Evolutionary conservation across 371 early-diverging fungal genomes (phyloP).

Genomic region (Mucor mucedo): DNA sequence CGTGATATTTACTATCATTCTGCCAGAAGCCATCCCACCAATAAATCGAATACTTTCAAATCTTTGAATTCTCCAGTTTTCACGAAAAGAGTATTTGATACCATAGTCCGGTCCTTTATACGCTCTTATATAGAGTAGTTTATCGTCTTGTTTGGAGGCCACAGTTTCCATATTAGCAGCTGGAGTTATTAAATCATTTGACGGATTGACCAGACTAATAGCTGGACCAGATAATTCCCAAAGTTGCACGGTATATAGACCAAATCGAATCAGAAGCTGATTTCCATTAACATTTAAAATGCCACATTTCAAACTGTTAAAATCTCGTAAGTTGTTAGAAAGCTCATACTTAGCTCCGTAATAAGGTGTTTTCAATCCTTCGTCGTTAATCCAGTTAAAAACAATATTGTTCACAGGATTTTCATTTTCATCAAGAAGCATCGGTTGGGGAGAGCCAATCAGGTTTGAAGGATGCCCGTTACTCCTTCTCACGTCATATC

Average conservation of each 20-base stretch:
- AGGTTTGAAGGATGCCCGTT: too few relatives aligned
- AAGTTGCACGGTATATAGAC: slow-evolving; percentile 3
- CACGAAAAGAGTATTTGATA: not conserved
- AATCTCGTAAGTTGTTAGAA: not conserved
- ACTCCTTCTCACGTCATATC: too few relatives aligned
- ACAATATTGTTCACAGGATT: too few relatives aligned
- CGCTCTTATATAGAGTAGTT: slow-evolving; percentile 16
- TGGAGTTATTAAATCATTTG: not conserved
- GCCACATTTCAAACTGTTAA: not conserved
- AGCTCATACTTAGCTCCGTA: not conserved
- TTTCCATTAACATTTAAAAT: not conserved
- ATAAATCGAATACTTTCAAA: not conserved
- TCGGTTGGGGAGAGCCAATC: too few relatives aligned
- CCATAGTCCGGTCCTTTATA: slow-evolving; percentile 9
- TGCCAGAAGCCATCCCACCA: not conserved
- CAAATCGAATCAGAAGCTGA: slow-evolving; percentile 10
- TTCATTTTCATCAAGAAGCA: too few relatives aligned
- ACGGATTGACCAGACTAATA: too few relatives aligned
- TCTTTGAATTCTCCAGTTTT: not conserved
- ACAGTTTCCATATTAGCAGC: too few relatives aligned
- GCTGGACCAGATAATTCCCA: not conserved
- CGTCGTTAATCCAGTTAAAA: too few relatives aligned
- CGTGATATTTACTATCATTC: not conserved
- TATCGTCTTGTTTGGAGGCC: not conserved
- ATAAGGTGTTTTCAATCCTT: too few relatives aligned